A percentile compares a stretch with the other conserved stretches of the same genome.
Conservation (phyloP, 2,329 filamentous ascomycete species). For the Plectosphaerella sp. region DNA sequence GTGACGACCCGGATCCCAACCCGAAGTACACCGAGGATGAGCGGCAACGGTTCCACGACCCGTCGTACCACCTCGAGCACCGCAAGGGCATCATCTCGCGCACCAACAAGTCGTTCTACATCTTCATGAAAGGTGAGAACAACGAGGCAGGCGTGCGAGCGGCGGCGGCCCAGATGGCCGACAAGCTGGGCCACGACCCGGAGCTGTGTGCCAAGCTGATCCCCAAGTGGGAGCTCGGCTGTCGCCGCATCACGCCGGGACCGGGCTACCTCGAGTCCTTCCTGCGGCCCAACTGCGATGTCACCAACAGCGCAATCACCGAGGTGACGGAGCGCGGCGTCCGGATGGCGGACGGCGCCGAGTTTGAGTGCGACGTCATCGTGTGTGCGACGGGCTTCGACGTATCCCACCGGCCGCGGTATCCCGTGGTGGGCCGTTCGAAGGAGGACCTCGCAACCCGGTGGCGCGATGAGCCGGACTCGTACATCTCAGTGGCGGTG, state of each 20-base stretch:
- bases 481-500: slow-evolving; percentile 21
- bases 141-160: slow-evolving; percentile 36
- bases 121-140: slow-evolving; percentile 23
- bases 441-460: slow-evolving; percentile 44
- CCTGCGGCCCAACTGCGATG: slow-evolving; percentile 8
- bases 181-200: slow-evolving; percentile 31
- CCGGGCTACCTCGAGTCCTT: slow-evolving; percentile 16
- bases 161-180: slow-evolving; percentile 34
- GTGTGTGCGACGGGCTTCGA: slow-evolving; percentile 16
- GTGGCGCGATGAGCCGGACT: slow-evolving; percentile 36
- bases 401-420: slow-evolving; percentile 12
- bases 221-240: slow-evolving; percentile 15
- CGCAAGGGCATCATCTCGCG: slow-evolving; percentile 36
- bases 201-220: slow-evolving; percentile 28
- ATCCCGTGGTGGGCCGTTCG: slow-evolving; percentile 41
- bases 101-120: slow-evolving; percentile 35
- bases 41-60: slow-evolving; percentile 32
- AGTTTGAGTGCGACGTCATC: slow-evolving; percentile 11
- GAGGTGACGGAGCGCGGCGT: slow-evolving; percentile 9
- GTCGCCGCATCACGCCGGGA: slow-evolving; percentile 14
- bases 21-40: slow-evolving; percentile 27
- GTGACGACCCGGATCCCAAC: slow-evolving; percentile 22
- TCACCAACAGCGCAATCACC: slow-evolving; percentile 13
- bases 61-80: slow-evolving; percentile 33
- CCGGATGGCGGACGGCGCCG: not conserved